Base-by-base conservation (phyloP, 2,329 filamentous ascomycete species). In the Pseudocercospora macadamiae region DNA sequence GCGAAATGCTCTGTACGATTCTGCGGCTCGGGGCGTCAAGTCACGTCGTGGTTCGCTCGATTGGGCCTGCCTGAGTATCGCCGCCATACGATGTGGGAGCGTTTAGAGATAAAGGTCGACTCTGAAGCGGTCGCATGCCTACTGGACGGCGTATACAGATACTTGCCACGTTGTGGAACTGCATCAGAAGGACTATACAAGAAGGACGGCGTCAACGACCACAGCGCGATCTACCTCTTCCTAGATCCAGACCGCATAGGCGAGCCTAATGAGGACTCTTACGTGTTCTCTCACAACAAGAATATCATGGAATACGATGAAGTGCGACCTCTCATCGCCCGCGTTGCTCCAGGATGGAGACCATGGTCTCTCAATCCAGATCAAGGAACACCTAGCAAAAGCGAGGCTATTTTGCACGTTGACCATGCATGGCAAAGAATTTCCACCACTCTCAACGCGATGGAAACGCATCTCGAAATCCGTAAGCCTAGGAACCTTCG, bases 131-230 rank as follows among this genome's bases (percentile, higher is more conserved):
- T 54, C 6, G 73, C 74, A 19, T 10, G 14, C 45, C 4, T 16
- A 47, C 65, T 87, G 9, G 69, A 68, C 2, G 86, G 86, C 2
- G 67, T 67, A 0, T 89, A 86, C 63, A 63, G 74, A 5, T 73
- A 80, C 8, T 72, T 85, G 1, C 79, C 77, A 9, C 71, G 82
- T 4, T 89, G 86, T 64, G 86, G 84, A 4, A 86, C 82, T 3
- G 80, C 86, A 0, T 78, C 73, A 19, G 76, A 78, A 14, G 80
- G 80, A 54, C 69, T 88, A 19, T 86, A 87, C 69, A 80, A 78
- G 64, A 79, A 73, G 26, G 45, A 61, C 51, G 14, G 55, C 23
- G 34, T 66, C 23, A 23, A 21, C 7, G 51, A 54, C 6, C 59
- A 59, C 3, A 54, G 64, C 51, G 67, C 75, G 1, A 54, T 86